phyloP scores from a whole-genome alignment of 805 yeast genomes.

The Wickerhamiella slavikovae region DNA sequence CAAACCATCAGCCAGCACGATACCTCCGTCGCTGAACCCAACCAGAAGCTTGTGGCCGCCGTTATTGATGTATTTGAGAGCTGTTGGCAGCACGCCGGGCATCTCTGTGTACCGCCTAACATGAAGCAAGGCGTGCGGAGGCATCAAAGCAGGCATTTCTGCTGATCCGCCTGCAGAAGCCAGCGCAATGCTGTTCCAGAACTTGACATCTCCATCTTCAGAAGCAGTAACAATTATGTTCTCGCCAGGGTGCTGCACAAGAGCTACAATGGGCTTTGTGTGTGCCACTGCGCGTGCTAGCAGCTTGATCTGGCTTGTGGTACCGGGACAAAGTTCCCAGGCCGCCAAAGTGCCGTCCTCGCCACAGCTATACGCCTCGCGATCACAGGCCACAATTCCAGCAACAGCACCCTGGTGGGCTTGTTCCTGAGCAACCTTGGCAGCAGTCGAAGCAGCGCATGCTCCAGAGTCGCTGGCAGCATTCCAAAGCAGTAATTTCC shows the following conservation, averaged over 20 bases:
- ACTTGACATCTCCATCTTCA: background rate
- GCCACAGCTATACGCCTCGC: background rate
- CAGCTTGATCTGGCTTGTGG: background rate
- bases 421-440: background rate
- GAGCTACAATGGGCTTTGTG: background rate
- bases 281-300: background rate
- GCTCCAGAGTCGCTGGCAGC: too few relatives aligned
- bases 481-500: conserved; percentile 7
- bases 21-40: conserved; percentile 3
- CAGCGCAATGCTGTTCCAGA: background rate
- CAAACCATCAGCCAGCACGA: conserved; percentile 4
- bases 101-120: background rate
- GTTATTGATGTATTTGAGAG: background rate
- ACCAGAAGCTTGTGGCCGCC: conserved; percentile 1
- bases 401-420: background rate
- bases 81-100: conserved; percentile 1
- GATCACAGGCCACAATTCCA: background rate
- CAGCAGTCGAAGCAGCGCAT: background rate
- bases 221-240: background rate
- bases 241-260: background rate
- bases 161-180: too few relatives aligned
- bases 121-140: too few relatives aligned
- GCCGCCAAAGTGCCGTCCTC: background rate
- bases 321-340: background rate
- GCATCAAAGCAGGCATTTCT: too few relatives aligned